Conservation (phyloP, 257 asterid species). For the Fraxinus quadrangulata region DNA sequence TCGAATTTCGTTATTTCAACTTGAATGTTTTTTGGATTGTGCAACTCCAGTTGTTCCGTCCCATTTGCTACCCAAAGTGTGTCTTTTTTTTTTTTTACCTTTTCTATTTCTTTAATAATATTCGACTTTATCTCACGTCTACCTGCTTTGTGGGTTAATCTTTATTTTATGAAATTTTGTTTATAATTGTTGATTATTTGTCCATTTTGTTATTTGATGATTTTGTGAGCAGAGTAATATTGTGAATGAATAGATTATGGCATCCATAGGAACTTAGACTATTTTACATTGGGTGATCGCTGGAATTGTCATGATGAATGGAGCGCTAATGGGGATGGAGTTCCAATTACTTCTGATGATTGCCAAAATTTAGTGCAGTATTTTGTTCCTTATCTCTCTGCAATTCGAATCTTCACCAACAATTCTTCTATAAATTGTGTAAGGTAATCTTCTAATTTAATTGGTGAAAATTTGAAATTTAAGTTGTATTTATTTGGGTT, state of each 20-base stretch:
- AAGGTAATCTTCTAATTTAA: constrained; percentile 42
- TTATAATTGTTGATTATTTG: neutral
- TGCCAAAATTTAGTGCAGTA: constrained; percentile 73
- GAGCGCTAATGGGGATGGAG: constrained; percentile 93
- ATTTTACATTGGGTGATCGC: constrained; percentile 72
- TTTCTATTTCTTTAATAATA: no score
- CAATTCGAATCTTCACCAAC: constrained; percentile 88
- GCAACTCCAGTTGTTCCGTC: constrained; percentile 44
- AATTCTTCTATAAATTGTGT: constrained; percentile 61
- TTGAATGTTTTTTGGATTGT: constrained; percentile 45
- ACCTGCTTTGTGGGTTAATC: no score
- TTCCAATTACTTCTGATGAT: constrained; percentile 63
- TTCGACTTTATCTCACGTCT: no score
- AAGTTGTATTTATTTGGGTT: no score
- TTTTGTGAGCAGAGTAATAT: constrained; percentile 54
- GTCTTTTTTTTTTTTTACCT: neutral
- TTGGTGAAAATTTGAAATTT: no score
- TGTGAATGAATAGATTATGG: constrained; percentile 83
- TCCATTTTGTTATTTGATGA: neutral
- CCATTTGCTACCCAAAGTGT: constrained; percentile 46
- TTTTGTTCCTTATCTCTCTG: constrained; percentile 90
- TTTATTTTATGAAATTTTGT: neutral
- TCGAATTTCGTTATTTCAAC: no score
- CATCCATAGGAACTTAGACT: constrained; percentile 85
- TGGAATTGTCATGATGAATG: constrained; percentile 85